Evolutionary conservation across 2,329 filamentous ascomycete species (phyloP), one percentile per base, ranked within the genome.

Genomic region (Chaetomiaceae sp.): DNA sequence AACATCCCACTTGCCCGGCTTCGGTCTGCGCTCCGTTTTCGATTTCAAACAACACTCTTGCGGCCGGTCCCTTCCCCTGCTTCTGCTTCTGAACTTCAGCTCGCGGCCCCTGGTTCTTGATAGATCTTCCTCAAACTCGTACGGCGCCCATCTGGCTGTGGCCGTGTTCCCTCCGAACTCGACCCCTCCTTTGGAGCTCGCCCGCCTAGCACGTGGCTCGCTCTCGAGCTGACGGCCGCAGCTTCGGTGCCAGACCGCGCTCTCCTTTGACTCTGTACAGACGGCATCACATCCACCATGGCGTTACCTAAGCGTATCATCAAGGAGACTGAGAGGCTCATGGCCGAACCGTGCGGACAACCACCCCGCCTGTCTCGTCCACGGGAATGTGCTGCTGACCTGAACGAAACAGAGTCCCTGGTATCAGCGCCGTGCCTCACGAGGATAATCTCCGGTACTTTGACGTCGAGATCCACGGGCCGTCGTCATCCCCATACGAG

Each of bases 401-500:
- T 19, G 30, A 11, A 18, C 38, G 22, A 18, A 40, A 49, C 62
- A 96, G 90, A 54, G 93, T 98, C 26, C 89, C 91, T 24, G 93
- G 93, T 51, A 98, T 98, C 70, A 95, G 88, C 61, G 93, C 93
- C 40, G 76, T 94, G 42, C 94, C 94, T 39, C 93, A 97, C 66
- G 89, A 96, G 60, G 93, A 98, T 60, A 98, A 98, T 69, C 79
- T 97, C 48, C 81, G 93, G 58, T 98, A 98, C 70, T 98, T 98
- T 62, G 94, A 98, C 66, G 94, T 98, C 57, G 88, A 87, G 60
- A 96, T 98, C 63, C 84, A 96, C 63, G 91, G 91, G 6, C 91
- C 91, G 18, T 81, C 84, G 32, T 86, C 90, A 62, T 96, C 91
- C 47, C 93, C 93, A 50, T 97, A 97, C 64, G 90, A 97, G 76